A percentile compares a stretch with the other conserved stretches of the same genome.
Conservation (phyloP, 352 stramenopile genomes). For the Pythium rishiriense region DNA sequence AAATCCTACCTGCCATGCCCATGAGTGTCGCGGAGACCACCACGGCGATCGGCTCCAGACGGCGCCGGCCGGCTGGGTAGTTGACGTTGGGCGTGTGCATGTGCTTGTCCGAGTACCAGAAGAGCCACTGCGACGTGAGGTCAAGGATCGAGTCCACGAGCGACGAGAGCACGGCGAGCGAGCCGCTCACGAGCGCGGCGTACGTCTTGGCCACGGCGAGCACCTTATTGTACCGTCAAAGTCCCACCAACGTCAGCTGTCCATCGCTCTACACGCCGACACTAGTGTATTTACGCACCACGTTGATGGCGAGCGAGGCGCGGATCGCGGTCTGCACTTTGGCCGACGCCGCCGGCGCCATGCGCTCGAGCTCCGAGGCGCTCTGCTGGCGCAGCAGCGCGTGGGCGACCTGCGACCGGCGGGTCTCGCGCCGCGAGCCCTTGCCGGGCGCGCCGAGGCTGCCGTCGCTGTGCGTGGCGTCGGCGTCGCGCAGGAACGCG, state of each 20-base stretch:
- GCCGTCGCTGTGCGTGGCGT: not conserved
- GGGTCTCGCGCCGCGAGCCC: conserved; percentile 16
- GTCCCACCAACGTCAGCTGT: not conserved
- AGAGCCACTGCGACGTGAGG: conserved; percentile 91
- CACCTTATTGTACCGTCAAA: not conserved
- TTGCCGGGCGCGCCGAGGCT: conserved; percentile 4
- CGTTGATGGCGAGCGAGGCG: conserved; percentile 66
- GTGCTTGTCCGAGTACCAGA: conserved; percentile 94
- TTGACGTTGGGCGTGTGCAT: conserved; percentile 88
- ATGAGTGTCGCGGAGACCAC: conserved; percentile 97
- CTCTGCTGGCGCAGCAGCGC: conserved; percentile 62
- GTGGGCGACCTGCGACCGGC: conserved; percentile 74
- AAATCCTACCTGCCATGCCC: conserved; percentile 86
- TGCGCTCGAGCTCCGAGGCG: conserved; percentile 48
- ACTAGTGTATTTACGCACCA: conserved; percentile 42
- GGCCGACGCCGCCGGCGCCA: conserved; percentile 38
- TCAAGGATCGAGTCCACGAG: conserved; percentile 94
- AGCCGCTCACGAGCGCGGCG: conserved; percentile 80
- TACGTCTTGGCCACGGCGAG: conserved; percentile 69
- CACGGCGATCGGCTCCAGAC: conserved; percentile 95
- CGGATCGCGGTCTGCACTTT: conserved; percentile 75
- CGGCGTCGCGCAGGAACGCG: not conserved
- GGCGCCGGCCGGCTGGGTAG: conserved; percentile 92
- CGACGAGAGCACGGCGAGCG: conserved; percentile 93
- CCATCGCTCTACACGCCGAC: not conserved